Evolutionary conservation across 306 rosid genomes (phyloP).

Genomic region (Acacia crassicarpa): DNA sequence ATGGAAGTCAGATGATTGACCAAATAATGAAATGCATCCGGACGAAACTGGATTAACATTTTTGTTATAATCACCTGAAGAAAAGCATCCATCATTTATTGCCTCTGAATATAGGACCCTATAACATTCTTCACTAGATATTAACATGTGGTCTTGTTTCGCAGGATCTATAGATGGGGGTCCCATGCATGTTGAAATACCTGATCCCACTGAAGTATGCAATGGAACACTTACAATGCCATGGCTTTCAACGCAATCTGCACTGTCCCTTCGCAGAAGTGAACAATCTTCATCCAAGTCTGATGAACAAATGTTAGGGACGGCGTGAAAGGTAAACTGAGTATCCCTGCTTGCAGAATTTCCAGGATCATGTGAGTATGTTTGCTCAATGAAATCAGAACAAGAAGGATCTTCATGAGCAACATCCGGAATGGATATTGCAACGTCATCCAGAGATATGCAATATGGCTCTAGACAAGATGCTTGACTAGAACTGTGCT

Average conservation of each 20-base stretch:
- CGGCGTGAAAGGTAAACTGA: conserved; percentile 49
- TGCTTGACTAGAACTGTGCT: conserved; percentile 52
- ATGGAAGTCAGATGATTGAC: conserved; percentile 44
- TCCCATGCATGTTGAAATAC: conserved; percentile 44
- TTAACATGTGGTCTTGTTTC: conserved; percentile 53
- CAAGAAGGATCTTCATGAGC: conserved; percentile 53
- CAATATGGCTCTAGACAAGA: conserved; percentile 73
- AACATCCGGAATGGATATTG: conserved; percentile 59
- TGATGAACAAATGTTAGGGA: conserved; percentile 56
- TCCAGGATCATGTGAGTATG: conserved; percentile 54
- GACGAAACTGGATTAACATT: conserved; percentile 38
- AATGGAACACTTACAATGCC: conserved; percentile 41
- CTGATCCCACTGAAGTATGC: conserved; percentile 53
- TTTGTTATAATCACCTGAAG: conserved; percentile 46
- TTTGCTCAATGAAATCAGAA: conserved; percentile 56
- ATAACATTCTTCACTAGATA: conserved; percentile 86
- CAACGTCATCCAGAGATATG: conserved; percentile 60
- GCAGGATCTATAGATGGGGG: conserved; percentile 41
- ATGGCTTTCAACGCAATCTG: conserved; percentile 47
- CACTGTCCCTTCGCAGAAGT: conserved; percentile 51
- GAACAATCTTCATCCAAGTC: conserved; percentile 55
- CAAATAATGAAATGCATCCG: conserved; percentile 48
- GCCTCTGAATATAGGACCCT: conserved; percentile 74
- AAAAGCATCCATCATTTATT: conserved; percentile 47
- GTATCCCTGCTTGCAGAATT: conserved; percentile 47